Base-by-base conservation (phyloP, 768 basidiomycete species). In the Phylloporus arenicola region DNA sequence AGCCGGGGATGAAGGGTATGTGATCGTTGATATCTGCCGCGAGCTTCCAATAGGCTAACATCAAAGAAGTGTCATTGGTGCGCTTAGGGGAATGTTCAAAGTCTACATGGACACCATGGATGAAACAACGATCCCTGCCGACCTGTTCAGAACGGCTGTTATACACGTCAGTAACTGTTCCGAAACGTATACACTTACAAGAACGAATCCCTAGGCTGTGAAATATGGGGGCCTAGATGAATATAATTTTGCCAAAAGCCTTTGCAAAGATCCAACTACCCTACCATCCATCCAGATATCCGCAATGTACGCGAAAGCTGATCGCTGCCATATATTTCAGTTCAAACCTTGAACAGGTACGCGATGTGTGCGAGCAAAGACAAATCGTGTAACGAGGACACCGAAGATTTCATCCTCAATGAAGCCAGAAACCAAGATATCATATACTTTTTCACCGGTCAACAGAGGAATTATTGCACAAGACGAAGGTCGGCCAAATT, bases 91-190 rank as follows among this genome's bases (percentile, higher is more conserved):
- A 22, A 83, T 89, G 48, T 97, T 96, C 73, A 70, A 73, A 31
- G 70, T 78, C 25, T 91, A 83, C 64, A 65, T 86, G 58, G 75
- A 80, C 52, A 87, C 82, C 13, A 80, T 81, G 8, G 88, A 95
- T 61, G 81, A 86, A 58, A 84, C 84, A 0, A 73, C 68, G 47
- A 89, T 98, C 56, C 89, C 91, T 7, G 78, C 82, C 24, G 94
- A 97, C 69, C 69, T 98, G 41, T 78, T 86, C 57, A 61, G 72
- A 25, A 68, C 75, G 37, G 80, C 80, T 37, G 84, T 75, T 65
- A 57, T 63, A 25, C 73, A 69, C 45, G 85, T 86, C 56, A 14
- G 78, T 62, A 13, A 33, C 38, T 27, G n/a, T 22, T 45, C 14
- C 8, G 27, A 45, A 25, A 22, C 24, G 5, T 58, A 12, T 39